phyloP scores from a whole-genome alignment of 2,329 filamentous ascomycete genomes.

The Davidsoniella eucalypti region DNA sequence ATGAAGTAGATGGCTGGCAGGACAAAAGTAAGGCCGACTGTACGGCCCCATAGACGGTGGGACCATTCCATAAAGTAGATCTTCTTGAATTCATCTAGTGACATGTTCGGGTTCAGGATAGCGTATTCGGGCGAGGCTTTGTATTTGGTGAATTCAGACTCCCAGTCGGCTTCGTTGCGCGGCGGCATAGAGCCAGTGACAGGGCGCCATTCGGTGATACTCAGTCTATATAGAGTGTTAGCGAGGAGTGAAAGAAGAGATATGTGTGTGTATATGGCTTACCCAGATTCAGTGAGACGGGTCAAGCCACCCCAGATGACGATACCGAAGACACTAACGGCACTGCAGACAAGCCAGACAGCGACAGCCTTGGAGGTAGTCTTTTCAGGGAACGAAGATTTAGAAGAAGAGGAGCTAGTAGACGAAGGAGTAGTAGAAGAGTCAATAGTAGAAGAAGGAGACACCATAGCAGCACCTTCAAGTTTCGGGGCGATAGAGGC shows the following conservation, averaged over 20 bases:
- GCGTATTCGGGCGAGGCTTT: slow-evolving; percentile 83
- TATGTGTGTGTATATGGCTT: slow-evolving; percentile 18
- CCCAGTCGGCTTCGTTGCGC: slow-evolving; percentile 64
- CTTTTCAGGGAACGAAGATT: slow-evolving; percentile 34
- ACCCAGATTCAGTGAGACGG: slow-evolving; percentile 90
- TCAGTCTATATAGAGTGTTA: slow-evolving; percentile 43
- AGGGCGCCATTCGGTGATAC: slow-evolving; percentile 97
- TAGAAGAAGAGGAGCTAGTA: slow-evolving; percentile 3
- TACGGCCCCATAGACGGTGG: slow-evolving; percentile 82
- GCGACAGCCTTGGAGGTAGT: slow-evolving; percentile 61
- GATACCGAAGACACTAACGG: slow-evolving; percentile 88
- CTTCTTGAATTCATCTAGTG: slow-evolving; percentile 82
- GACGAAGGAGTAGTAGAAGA: background rate
- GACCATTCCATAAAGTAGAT: slow-evolving; percentile 99
- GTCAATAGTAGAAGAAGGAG: background rate
- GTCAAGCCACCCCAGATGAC: slow-evolving; percentile 91
- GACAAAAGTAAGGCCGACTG: slow-evolving; percentile 81
- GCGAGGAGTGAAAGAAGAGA: background rate
- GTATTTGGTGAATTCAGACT: slow-evolving; percentile 86
- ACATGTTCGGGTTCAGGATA: slow-evolving; percentile 85
- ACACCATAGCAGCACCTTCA: background rate
- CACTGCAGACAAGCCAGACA: slow-evolving; percentile 85
- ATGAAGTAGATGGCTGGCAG: slow-evolving; percentile 81
- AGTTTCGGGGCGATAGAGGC: background rate
- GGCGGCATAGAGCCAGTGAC: slow-evolving; percentile 87